Evolutionary conservation across 208 protist genomes (phyloP), one percentile per base, ranked within the genome.

Genomic region (Phytomonas sp.): DNA sequence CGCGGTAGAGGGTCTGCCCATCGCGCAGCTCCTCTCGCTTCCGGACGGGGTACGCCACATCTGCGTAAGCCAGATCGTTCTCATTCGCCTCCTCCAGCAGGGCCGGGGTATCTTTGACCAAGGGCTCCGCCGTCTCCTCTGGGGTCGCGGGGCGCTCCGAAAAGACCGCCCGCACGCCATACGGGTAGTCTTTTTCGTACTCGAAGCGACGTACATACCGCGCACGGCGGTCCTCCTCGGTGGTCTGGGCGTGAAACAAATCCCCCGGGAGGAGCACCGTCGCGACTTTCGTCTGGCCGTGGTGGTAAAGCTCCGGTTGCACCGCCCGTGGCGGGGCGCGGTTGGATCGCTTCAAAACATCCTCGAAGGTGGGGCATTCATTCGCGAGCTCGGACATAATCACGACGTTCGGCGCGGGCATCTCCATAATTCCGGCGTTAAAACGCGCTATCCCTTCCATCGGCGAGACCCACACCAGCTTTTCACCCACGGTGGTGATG

Each of bases 341-440:
- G 70, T 77, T 79, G 15, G 73, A 84, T 68, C 76, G 62, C 79
- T 84, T 88, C 43, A 71, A n/a, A 28, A 93, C 83, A 74, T 93
- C 85, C 4, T 66, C 85, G 75, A 83, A 95, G n/a, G 80, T 88
- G 0, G 87, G 90, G 66, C 78, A 93, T 75, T 86, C 85, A 60
- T 95, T 95, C 70, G 85, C 79, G 32, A 95, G 78, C 75, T 95
- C 87, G n/a, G 83, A 88, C 32, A 95, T 40, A 9, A 79, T 67
- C 71, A 95, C 91, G 28, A 92, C n/a, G 80, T 86, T 93, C 26
- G 90, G 83, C 8, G 90, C 93, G 15, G 90, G 90, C 87, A 93
- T 93, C 71, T 93, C 92, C 85, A 95, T 92, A 60, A 95, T 91
- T 36, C 90, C 90, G 37, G 90, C 85, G 74, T 95, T 93, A 66